Conservation (phyloP, 148 eudicot species). For the Rhododendron griersonianum region DNA sequence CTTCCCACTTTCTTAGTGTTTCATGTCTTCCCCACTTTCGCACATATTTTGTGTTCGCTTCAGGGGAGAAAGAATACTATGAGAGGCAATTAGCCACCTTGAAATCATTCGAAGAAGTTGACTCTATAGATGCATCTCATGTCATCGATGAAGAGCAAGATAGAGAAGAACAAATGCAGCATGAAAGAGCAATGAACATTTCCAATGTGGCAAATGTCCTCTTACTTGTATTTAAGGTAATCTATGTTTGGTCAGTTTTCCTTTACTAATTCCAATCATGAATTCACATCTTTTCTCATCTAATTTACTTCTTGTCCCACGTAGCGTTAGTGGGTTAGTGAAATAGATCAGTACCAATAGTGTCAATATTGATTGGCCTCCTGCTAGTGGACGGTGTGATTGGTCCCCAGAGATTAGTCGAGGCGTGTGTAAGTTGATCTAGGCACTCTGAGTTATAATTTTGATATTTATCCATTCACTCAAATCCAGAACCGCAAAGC, state of each 20-base stretch:
- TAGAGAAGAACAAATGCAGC: slow-evolving; percentile 42
- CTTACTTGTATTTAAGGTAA: slow-evolving; percentile 63
- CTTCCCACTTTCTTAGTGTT: not conserved
- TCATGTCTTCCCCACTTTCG: not conserved
- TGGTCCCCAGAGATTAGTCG: not conserved
- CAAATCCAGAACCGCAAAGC: not conserved
- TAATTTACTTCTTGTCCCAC: not conserved
- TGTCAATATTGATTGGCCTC: not conserved
- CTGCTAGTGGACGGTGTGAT: not conserved
- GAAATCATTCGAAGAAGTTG: slow-evolving; percentile 67
- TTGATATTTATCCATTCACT: not conserved
- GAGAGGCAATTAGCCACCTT: slow-evolving; percentile 64
- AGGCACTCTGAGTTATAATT: not conserved
- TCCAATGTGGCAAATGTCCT: slow-evolving; percentile 58
- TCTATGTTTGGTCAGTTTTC: not conserved
- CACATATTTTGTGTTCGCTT: not conserved
- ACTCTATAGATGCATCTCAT: slow-evolving; percentile 31
- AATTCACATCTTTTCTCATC: not conserved
- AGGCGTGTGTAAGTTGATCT: not conserved
- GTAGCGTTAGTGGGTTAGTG: not conserved
- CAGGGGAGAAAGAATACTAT: slow-evolving; percentile 71
- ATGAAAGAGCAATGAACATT: slow-evolving; percentile 68
- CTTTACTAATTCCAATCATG: not conserved
- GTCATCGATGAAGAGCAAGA: slow-evolving; percentile 40
- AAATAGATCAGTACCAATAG: not conserved